Base-by-base conservation (phyloP, 2,329 filamentous ascomycete genomes). In the Pseudogymnoascus sp. region DNA sequence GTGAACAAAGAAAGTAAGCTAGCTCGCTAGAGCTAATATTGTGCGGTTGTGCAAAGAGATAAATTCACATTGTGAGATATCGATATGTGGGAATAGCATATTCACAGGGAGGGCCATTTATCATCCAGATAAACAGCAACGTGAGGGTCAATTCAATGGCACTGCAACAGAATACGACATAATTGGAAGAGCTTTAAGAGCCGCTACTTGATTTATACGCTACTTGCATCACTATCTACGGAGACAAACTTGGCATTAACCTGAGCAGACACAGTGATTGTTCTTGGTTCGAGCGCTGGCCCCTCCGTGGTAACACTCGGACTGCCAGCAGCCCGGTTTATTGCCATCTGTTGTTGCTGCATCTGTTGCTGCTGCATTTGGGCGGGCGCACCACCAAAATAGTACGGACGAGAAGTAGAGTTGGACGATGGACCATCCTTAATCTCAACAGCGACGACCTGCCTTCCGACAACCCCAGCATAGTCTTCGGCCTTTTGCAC, bases 401-500 rank as follows among this genome's bases (percentile, higher is more conserved):
- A 21, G 17, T 17, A 60, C 11, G 35, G 33, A 23, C 21, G 59
- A 17, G 21, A 38, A 31, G 15, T 9, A 21, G 33, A 59, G 17
- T 53, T 23, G n/a, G 38, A 61, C 3, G 63, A 56, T 7, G 63
- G 60, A 1, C 66, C 66, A 33, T 68, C 67, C 19, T 62, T 53
- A 26, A 68, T 68, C 42, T 65, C 64, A 40, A 68, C 59, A 15
- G 67, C 67, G 15, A 67, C 62, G 4, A 68, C 64, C 19, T 59
- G 53, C 1, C 67, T 62, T 17, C 64, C 65, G 2, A 68, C 64
- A 29, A 67, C 66, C 10, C 60, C 62, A 4, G 67, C 63, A 21
- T 68, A 68, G 62, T 68, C 67, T 9, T 67, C 40, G 2, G 67
- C 67, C 63, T 68, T 68, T 31, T 68, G 61, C 33, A 68, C 67